phyloP scores from a whole-genome alignment of 2,329 filamentous ascomycete genomes.

The Alternaria dauci region DNA sequence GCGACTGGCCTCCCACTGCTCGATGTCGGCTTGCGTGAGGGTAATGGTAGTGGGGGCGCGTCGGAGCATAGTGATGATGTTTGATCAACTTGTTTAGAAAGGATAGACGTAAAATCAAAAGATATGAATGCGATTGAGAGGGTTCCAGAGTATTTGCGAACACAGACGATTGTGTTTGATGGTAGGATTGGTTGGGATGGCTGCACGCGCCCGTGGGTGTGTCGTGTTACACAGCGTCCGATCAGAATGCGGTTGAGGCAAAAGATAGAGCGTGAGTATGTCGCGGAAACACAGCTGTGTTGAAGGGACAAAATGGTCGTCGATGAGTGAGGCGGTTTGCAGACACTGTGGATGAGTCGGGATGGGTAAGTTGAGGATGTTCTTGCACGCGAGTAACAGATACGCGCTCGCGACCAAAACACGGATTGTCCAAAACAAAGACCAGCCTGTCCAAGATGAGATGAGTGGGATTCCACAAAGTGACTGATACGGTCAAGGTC shows the following conservation, averaged over 20 bases:
- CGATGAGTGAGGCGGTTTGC: neutral
- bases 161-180: neutral
- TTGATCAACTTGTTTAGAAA: neutral
- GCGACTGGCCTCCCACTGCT: slow-evolving; percentile 72
- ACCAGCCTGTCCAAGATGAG: neutral
- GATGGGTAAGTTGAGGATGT: slow-evolving; percentile 1
- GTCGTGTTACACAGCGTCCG: neutral
- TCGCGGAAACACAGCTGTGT: neutral
- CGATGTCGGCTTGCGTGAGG: slow-evolving; percentile 74
- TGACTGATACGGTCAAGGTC: neutral
- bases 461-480: neutral
- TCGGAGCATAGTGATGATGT: slow-evolving; percentile 65
- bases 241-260: neutral
- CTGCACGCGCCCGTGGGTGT: neutral
- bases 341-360: neutral
- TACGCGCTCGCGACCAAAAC: neutral
- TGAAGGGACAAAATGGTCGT: neutral
- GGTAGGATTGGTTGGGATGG: neutral
- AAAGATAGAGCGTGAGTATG: neutral
- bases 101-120: neutral
- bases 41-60: slow-evolving; percentile 72
- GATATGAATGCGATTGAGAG: neutral
- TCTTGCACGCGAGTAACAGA: neutral
- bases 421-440: neutral
- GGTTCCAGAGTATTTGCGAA: too few relatives aligned